Percentiles rank a stretch among this genome's conserved stretches.
Evolutionary conservation across 1,284 basidiomycete genomes (phyloP).

Genomic region (Kwoniella shivajii): DNA sequence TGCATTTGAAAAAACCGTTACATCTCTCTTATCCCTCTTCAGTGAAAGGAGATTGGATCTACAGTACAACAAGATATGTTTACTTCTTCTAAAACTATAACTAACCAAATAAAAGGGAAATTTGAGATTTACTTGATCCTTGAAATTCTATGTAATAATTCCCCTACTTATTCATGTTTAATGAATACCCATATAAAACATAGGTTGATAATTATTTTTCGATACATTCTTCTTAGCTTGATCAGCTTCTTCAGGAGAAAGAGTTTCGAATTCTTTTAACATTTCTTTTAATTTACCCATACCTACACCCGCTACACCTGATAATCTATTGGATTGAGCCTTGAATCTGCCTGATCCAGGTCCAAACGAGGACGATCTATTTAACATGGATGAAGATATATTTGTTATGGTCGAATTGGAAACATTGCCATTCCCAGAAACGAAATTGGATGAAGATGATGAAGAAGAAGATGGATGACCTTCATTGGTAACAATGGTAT

Average conservation of each 20-base stretch:
- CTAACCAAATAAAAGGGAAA: no score
- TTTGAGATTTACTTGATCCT: no score
- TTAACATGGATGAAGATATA: neutral
- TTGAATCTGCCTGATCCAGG: conserved; percentile 11
- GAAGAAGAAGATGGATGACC: neutral
- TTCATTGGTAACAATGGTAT: neutral
- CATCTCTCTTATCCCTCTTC: no score
- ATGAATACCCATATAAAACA: conserved; percentile 23
- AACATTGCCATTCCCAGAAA: conserved; percentile 5
- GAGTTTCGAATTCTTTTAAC: conserved; percentile 50
- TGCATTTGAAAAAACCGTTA: no score
- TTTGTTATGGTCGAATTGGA: neutral
- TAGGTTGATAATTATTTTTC: conserved; percentile 10
- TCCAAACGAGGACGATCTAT: conserved; percentile 1
- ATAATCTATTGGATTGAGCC: conserved; percentile 33
- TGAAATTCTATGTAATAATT: neutral
- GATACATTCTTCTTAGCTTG: neutral
- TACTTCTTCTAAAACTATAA: no score
- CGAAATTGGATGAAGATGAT: conserved; percentile 4
- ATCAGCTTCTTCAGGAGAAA: conserved; percentile 22
- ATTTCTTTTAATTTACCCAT: conserved; percentile 50
- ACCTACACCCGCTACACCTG: conserved; percentile 48
- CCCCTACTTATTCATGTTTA: neutral
- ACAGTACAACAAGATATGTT: no score
- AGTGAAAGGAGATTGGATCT: no score